Evolutionary conservation across 106 monocot species (phyloP).

Genomic region (Narthecium ossifragum): DNA sequence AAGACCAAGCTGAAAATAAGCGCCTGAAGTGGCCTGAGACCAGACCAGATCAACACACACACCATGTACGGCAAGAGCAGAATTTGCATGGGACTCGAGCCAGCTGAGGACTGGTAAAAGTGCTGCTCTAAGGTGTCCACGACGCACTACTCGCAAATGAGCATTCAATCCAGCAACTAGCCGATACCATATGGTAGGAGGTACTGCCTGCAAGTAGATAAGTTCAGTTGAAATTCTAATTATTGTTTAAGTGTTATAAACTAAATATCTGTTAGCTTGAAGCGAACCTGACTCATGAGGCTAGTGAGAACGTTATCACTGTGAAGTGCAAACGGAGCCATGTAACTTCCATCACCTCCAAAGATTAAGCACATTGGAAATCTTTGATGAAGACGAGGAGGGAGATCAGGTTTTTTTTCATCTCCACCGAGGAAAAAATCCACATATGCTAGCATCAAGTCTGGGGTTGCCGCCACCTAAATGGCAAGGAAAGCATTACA

Average conservation of each 20-base stretch:
- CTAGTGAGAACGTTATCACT: slow-evolving; percentile 96
- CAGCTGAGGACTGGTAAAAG: slow-evolving; percentile 62
- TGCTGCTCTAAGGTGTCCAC: slow-evolving; percentile 51
- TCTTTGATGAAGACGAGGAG: slow-evolving; percentile 87
- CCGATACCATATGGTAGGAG: slow-evolving; percentile 94
- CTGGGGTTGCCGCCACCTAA: slow-evolving; percentile 93
- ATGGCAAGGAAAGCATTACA: slow-evolving; percentile 1
- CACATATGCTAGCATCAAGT: slow-evolving; percentile 93
- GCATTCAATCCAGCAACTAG: slow-evolving; percentile 97
- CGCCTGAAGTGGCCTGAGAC: slow-evolving; percentile 69
- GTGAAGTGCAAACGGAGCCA: slow-evolving; percentile 91
- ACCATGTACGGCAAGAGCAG: slow-evolving; percentile 39
- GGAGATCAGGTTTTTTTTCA: slow-evolving; percentile 95
- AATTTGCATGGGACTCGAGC: slow-evolving; percentile 82
- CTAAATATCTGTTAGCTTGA: no score
- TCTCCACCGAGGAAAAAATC: slow-evolving; percentile 98
- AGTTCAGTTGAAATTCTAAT: no score
- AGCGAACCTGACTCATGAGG: slow-evolving; percentile 90
- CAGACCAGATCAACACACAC: slow-evolving; percentile 64
- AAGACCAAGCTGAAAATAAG: slow-evolving; percentile 82
- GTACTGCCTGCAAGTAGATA: slow-evolving; percentile 56
- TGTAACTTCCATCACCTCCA: slow-evolving; percentile 98
- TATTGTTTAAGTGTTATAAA: no score
- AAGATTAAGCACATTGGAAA: slow-evolving; percentile 82
- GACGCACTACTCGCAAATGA: slow-evolving; percentile 74